Conservation (phyloP, 306 rosid species). For the Cicer cuneatum region DNA sequence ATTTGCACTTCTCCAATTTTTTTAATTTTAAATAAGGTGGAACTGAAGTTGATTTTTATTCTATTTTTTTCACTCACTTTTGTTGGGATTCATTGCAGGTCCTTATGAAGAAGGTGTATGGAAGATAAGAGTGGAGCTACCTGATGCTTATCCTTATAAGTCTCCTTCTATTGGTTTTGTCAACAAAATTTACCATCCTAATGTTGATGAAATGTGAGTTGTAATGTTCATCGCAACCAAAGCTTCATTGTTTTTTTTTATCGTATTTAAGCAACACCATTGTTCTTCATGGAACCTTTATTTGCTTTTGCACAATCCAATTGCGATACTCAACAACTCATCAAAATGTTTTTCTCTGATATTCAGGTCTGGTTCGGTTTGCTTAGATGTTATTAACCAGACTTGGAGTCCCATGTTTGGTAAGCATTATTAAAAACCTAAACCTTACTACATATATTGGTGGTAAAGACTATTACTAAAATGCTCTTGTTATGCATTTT, state of each 20-base stretch:
- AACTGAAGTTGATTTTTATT: conserved; percentile 7
- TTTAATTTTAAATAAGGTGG: background rate
- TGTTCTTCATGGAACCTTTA: conserved; percentile 7
- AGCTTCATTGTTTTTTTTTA: conserved; percentile 32
- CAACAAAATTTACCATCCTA: conserved; percentile 92
- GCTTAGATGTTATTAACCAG: conserved; percentile 94
- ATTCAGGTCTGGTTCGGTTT: conserved; percentile 87
- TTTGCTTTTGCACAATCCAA: conserved; percentile 22
- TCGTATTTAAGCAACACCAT: conserved; percentile 21
- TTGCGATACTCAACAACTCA: conserved; percentile 34
- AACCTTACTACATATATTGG: background rate
- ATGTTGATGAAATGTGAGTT: conserved; percentile 93
- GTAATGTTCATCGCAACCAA: background rate
- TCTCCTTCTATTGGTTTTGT: conserved; percentile 90
- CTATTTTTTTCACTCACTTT: background rate
- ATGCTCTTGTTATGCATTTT: conserved; percentile 7
- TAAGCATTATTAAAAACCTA: conserved; percentile 43
- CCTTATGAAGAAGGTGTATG: conserved; percentile 82
- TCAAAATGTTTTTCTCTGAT: conserved; percentile 45
- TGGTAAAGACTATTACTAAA: background rate
- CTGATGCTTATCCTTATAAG: conserved; percentile 88
- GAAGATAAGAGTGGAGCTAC: conserved; percentile 86
- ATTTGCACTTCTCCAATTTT: too few relatives aligned
- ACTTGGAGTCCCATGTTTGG: conserved; percentile 99
- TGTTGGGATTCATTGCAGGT: conserved; percentile 59